Conservation (phyloP, 176 grass and related monocot species). For the Carex pumila region DNA sequence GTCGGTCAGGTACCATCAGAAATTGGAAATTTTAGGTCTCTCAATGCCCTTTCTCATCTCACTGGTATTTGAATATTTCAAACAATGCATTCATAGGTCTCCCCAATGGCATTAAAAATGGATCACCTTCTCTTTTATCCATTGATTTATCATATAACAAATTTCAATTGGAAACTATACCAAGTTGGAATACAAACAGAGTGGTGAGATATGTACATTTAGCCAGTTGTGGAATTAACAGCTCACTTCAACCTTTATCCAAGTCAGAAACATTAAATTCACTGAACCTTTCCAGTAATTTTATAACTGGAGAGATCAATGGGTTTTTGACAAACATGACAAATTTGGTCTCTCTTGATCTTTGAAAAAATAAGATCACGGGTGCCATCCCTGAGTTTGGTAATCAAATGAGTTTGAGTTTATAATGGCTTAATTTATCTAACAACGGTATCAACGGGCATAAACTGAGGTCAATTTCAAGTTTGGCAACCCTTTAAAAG, state of each 20-base stretch:
- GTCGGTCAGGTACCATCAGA: constrained; percentile 35
- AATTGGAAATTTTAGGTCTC: constrained; percentile 42
- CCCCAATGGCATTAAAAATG: constrained; percentile 29
- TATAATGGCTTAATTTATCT: constrained; percentile 56
- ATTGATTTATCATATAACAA: constrained; percentile 37
- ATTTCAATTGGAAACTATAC: constrained; percentile 31
- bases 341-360: constrained; percentile 35
- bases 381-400: constrained; percentile 47
- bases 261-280: constrained; percentile 32
- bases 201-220: constrained; percentile 33
- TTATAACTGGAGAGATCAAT: constrained; percentile 39
- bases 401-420: constrained; percentile 3
- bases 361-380: constrained; percentile 56
- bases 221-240: constrained; percentile 33
- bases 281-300: constrained; percentile 59
- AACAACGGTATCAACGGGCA: constrained; percentile 44
- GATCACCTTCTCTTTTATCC: constrained; percentile 33
- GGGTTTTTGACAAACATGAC: constrained; percentile 50
- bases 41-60: no score
- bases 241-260: constrained; percentile 7
- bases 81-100: constrained; percentile 35
- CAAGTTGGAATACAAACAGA: constrained; percentile 37
- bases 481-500: constrained; percentile 27
- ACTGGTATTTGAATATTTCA: constrained; percentile 71
- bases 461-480: constrained; percentile 55